These are phyloP conservation scores for Colletotrichum sp. DNA, from an alignment of 2,329 filamentous ascomycete species.

Conservation along the genomic window DNA sequence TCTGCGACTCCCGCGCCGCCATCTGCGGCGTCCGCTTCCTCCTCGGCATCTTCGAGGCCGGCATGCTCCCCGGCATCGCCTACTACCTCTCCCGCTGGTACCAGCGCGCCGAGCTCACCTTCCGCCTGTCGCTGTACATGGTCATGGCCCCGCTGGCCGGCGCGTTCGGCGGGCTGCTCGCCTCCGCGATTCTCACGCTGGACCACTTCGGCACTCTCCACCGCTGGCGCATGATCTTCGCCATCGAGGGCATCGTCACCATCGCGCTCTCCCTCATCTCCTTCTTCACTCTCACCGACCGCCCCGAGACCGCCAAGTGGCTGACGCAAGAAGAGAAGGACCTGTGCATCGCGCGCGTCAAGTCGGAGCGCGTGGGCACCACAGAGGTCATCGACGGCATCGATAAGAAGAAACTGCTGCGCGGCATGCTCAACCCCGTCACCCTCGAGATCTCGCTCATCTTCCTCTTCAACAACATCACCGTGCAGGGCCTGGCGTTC, in stretches of 20 bases:
- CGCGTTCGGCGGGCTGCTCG: conserved; percentile 73
- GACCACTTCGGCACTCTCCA: conserved; percentile 60
- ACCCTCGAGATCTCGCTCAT: conserved; percentile 61
- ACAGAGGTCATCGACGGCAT: conserved; percentile 66
- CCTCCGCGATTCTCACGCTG: conserved; percentile 67
- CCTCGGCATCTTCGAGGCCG: conserved; percentile 73
- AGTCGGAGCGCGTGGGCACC: conserved; percentile 69
- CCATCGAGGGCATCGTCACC: conserved; percentile 69
- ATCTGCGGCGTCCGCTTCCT: conserved; percentile 69
- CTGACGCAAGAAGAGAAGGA: conserved; percentile 69
- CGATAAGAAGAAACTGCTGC: conserved; percentile 61
- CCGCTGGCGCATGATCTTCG: conserved; percentile 73
- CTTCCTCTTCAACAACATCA: conserved; percentile 72
- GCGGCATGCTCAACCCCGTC: conserved; percentile 68
- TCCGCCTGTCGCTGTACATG: conserved; percentile 71
- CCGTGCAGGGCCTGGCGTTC: conserved; percentile 73
- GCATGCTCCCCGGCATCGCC: conserved; percentile 75
- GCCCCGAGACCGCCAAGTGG: conserved; percentile 71
- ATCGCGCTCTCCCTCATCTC: conserved; percentile 51
- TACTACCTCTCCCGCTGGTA: conserved; percentile 79
- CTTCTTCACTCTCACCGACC: conserved; percentile 71
- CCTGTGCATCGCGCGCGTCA: conserved; percentile 69
- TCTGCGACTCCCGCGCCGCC: conserved; percentile 58
- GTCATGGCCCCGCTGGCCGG: conserved; percentile 74
- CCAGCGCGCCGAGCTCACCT: conserved; percentile 69